Evolutionary conservation across 2,329 filamentous ascomycete genomes (phyloP), one percentile per base, ranked within the genome.

Genomic region (Fusarium sp.): DNA sequence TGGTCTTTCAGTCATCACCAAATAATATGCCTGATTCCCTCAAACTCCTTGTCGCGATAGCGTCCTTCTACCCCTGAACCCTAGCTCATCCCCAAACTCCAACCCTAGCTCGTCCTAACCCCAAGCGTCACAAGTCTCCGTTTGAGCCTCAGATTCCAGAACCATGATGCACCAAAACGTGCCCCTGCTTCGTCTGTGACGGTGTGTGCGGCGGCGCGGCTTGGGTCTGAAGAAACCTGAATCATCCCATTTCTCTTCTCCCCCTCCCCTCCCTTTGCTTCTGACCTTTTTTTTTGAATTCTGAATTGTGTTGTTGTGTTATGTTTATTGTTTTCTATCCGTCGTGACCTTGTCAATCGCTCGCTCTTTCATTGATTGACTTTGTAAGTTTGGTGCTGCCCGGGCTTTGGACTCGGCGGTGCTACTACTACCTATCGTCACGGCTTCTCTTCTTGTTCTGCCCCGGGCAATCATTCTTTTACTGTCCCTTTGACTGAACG

Each of bases 71-170:
- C 63, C 69, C 72, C 53, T 66, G 65, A 61, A 61, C 66, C 71
- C 64, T 60, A 63, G 38, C 42, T 33, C 38, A 56, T 64, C 54
- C 38, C 71, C 60, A 73, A 72, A 65, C 67, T 61, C 56, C 56
- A 50, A 42, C 71, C 74, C 72, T 66, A 63, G 60, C 53, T 33
- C 50, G 53, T 63, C 52, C 67, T 74, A 76, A 75, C 75, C 68
- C 70, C 70, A 71, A 64, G 57, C 59, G 73, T 73, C 67, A 66
- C 73, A 77, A 77, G 64, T 59, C 65, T 54, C 72, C 67, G 75
- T 77, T 74, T 76, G 75, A 77, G 75, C 64, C 74, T 77, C 72
- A 74, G 74, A 69, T 64, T 71, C 72, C 62, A 60, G 69, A 71
- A 71, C 49, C 65, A 35, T 38, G 44, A 69, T 58, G 44, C 46